Conservation (phyloP, 352 stramenopile genomes). For the Phytophthora pini region DNA sequence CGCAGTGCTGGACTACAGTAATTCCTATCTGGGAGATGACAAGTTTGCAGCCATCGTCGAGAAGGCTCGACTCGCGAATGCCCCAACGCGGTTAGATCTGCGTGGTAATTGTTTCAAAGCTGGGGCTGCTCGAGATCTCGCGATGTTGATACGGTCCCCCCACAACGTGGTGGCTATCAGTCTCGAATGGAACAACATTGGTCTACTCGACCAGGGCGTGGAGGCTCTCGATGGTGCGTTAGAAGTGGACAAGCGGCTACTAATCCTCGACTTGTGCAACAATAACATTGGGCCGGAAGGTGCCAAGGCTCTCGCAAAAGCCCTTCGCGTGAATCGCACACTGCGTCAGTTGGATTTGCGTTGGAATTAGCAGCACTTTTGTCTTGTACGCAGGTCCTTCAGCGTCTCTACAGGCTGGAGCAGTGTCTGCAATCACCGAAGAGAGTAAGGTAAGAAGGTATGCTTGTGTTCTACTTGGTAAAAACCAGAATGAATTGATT, state of each 20-base stretch:
- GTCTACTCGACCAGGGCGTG: constrained; percentile 73
- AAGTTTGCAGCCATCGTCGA: too few relatives aligned
- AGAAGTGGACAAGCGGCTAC: constrained; percentile 65
- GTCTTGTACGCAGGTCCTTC: too few relatives aligned
- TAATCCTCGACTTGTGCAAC: constrained; percentile 36
- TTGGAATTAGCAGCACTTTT: too few relatives aligned
- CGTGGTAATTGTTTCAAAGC: constrained; percentile 82
- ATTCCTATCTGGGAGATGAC: constrained; percentile 42
- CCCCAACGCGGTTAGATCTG: constrained; percentile 63
- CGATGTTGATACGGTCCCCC: constrained; percentile 54
- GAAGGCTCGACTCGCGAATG: neutral
- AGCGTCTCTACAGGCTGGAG: too few relatives aligned
- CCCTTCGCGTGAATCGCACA: too few relatives aligned
- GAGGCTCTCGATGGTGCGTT: constrained; percentile 66
- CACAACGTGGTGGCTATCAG: constrained; percentile 65
- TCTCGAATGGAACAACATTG: constrained; percentile 88
- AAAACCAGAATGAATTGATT: too few relatives aligned
- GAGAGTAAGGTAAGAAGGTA: too few relatives aligned
- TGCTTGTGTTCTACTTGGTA: too few relatives aligned
- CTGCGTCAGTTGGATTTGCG: too few relatives aligned
- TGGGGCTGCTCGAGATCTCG: constrained; percentile 56
- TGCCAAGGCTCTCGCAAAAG: too few relatives aligned
- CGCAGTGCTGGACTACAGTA: constrained; percentile 71
- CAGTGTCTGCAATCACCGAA: too few relatives aligned
- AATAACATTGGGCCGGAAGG: too few relatives aligned